Conservation (phyloP, 371 early-diverging fungal species). For the Syncephalis fuscata region DNA sequence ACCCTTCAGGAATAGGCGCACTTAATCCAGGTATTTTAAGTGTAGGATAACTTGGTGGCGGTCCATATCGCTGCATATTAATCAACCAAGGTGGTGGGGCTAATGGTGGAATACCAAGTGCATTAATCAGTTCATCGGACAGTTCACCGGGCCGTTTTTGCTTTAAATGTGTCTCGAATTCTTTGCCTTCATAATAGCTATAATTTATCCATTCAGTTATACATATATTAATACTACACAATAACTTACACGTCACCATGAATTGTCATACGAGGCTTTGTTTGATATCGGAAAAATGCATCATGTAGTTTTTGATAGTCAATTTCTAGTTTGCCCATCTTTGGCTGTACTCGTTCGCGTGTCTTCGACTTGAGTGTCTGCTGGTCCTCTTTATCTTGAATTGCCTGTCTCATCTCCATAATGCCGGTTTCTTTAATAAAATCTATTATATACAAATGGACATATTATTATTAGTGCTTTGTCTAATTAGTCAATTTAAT, state of each 20-base stretch:
- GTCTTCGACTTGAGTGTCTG: slow-evolving; percentile 68
- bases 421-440: slow-evolving; percentile 96
- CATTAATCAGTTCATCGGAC: slow-evolving; percentile 70
- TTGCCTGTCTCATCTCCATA: slow-evolving; percentile 85
- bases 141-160: slow-evolving; percentile 81
- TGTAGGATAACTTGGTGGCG: slow-evolving; percentile 90
- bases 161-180: slow-evolving; percentile 80
- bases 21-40: slow-evolving; percentile 92
- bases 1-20: slow-evolving; percentile 91
- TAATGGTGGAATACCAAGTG: slow-evolving; percentile 78
- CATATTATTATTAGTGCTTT: background rate
- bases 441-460: slow-evolving; percentile 20
- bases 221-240: too few relatives aligned
- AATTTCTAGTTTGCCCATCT: slow-evolving; percentile 89
- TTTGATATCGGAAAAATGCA: slow-evolving; percentile 93
- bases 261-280: slow-evolving; percentile 62
- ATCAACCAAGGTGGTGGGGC: slow-evolving; percentile 98
- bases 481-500: background rate
- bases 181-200: slow-evolving; percentile 94
- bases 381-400: slow-evolving; percentile 72
- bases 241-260: slow-evolving; percentile 74
- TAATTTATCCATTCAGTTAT: background rate
- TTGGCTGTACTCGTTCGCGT: slow-evolving; percentile 78
- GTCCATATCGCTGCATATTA: slow-evolving; percentile 97
- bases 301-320: slow-evolving; percentile 95